Base-by-base conservation (phyloP, 306 rosid genomes). In the Gillenia trifoliata region DNA sequence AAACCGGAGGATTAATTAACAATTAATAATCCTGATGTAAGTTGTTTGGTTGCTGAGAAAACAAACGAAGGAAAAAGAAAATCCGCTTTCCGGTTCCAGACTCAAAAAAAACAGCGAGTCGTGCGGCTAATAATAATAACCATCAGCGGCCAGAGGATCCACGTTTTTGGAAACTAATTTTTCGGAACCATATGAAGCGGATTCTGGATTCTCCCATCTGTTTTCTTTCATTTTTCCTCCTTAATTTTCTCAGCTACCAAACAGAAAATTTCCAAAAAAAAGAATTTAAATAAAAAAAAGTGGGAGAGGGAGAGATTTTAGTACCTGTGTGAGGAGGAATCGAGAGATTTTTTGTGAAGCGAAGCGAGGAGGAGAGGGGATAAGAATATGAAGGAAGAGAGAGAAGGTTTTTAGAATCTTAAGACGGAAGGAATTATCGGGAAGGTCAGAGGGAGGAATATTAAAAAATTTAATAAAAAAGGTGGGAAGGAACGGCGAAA, bases 401-500 rank as follows among this genome's bases (percentile, higher is more conserved):
- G 29, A 23, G n/a, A 49, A n/a, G 20, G 2, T 16, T 1, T 45
- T 41, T 43, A 66, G 89, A 90, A 86, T 78, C 87, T 88, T 85
- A 72, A 75, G 29, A 76, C n/a, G 43, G 88, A 77, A 80, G 82
- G 82, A 54, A 71, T 65, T 36, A 57, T 6, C 65, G 49, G 19
- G 33, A 74, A 59, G 38, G 79, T 61, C 57, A 43, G 64, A 45
- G 38, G 71, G 57, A 45, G 30, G 71, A 40, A 50, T 66, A 76
- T 29, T 71, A 71, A 78, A 54, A n/a, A 82, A 66, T 78, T 62
- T 49, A 63, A 54, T 31, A 68, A 65, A 72, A 8, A 76, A 28
- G 34, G 25, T 20, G 52, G 74, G 92, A 83, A 87, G 78, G 72
- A 38, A 78, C 86, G 86, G 72, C 76, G 92, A 88, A 88, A 88